phyloP scores from a whole-genome alignment of 169 alveolate genomes.

The Eimeria acervulina region DNA sequence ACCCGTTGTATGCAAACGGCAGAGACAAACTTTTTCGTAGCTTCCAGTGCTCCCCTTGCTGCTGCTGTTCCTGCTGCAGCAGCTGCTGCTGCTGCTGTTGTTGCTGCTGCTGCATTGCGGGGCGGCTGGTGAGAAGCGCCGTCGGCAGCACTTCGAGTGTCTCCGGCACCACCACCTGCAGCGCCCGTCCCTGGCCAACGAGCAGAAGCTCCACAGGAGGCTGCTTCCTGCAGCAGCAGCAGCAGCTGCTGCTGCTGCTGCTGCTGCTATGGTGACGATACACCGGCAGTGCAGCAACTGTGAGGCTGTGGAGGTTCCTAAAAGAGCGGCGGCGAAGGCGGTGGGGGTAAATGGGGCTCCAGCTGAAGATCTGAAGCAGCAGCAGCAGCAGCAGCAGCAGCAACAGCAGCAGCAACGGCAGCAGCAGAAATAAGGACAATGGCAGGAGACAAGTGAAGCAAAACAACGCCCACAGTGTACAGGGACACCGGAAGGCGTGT shows the following conservation, averaged over 20 bases:
- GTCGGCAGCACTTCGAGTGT: not conserved
- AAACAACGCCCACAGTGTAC: not conserved
- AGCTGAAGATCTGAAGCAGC: conserved; percentile 6
- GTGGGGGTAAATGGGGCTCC: not conserved
- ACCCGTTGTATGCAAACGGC: not conserved
- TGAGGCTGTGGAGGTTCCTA: conserved; percentile 5
- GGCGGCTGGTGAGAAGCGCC: not conserved
- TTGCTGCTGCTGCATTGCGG: not conserved
- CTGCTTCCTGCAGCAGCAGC: not conserved
- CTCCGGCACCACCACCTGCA: not conserved
- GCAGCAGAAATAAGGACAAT: not conserved
- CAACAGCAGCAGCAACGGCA: not conserved
- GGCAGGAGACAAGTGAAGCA: not conserved
- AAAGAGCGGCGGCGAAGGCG: not conserved
- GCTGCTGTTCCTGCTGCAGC: conserved; percentile 13
- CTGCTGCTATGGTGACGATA: not conserved
- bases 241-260: conserved; percentile 34
- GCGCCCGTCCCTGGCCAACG: conserved; percentile 14
- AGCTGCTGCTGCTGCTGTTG: conserved; percentile 28
- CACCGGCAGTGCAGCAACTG: not conserved
- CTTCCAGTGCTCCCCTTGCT: conserved; percentile 7
- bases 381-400: conserved; percentile 15
- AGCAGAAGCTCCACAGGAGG: conserved; percentile 6
- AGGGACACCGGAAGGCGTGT: not conserved
- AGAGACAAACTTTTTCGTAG: not conserved